Evolutionary conservation across 768 basidiomycete species (phyloP), one percentile per base, ranked within the genome.

Genomic region (Pholiota microspora): DNA sequence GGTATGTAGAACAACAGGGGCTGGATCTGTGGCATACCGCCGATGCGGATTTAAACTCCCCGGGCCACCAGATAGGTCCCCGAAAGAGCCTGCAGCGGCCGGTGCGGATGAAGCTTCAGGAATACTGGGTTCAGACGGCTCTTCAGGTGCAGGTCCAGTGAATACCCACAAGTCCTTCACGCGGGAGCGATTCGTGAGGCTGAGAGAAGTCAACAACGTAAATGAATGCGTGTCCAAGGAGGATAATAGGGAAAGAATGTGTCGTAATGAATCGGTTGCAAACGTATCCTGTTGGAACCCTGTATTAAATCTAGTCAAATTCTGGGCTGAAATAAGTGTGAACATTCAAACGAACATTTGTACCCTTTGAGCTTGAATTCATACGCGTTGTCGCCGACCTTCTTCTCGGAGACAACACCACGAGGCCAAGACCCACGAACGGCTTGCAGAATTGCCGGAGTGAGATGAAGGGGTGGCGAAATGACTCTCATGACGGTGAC

Each of bases 281-380:
- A 86, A 91, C 0, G 85, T 77, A 53, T 91, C 86, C 64, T 89
- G 84, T 66, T 89, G 82, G 64, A 89, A 89, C 85, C 87, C 88
- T 90, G 65, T n/a, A n/a, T 23, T 45, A 27, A 35, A 40, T 29
- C 49, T 27, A 51, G 28, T 34, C 18, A 36, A 28, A 8, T 13
- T 42, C 13, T 21, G 18, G 25, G 31, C 25, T 13, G 21, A 51
- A 38, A 27, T 23, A 51, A 24, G 32, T 31, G 38, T 59, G 25
- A 53, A 53, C 48, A 59, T 59, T 35, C 55, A 27, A 10, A 52
- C 82, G 51, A 65, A 89, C 89, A 89, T 73, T 80, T 84, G 65
- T 91, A 91, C 21, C 89, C 89, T 62, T 88, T 89, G 49, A 91
- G 73, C 68, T 88, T 90, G 71, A 91, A 91, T 67, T 91, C 89